Evolutionary conservation across 495 filamentous ascomycete species (phyloP).

Genomic region (Aspergillus steynii): DNA sequence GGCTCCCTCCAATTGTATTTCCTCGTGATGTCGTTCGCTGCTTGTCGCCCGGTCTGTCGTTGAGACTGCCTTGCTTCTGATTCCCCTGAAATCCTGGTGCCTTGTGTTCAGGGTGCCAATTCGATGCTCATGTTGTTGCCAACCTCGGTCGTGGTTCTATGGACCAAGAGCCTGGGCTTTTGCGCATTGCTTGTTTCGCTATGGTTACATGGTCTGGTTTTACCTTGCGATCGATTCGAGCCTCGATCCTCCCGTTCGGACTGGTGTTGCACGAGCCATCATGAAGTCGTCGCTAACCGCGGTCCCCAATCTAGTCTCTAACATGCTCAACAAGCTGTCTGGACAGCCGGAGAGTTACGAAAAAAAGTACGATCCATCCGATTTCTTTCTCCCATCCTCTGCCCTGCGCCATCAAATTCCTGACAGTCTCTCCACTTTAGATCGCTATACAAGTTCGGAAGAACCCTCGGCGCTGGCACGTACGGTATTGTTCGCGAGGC

Average conservation of each 20-base stretch:
- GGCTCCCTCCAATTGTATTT: constrained; percentile 1
- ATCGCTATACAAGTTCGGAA: constrained; percentile 84
- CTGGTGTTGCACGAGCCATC: neutral
- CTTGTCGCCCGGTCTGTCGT: constrained; percentile 7
- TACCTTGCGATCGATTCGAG: neutral
- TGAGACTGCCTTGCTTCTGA: constrained; percentile 8
- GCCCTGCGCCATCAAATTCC: constrained; percentile 6
- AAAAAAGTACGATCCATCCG: constrained; percentile 69
- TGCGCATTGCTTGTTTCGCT: constrained; percentile 11
- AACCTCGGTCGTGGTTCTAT: constrained; percentile 9
- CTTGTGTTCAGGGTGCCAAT: constrained; percentile 12
- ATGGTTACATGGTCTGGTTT: constrained; percentile 20
- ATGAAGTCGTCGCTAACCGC: constrained; percentile 31
- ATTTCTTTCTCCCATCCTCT: constrained; percentile 5
- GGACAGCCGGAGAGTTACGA: constrained; percentile 98
- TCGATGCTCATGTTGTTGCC: constrained; percentile 12
- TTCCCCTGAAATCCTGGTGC: constrained; percentile 20
- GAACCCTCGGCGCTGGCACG: constrained; percentile 92
- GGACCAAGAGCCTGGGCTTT: constrained; percentile 13
- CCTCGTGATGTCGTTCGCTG: neutral
- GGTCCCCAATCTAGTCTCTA: constrained; percentile 61
- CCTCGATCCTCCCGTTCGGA: neutral
- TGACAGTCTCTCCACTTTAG: constrained; percentile 41
- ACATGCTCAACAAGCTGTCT: constrained; percentile 95
- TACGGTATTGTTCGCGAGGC: constrained; percentile 98